Percentiles rank a stretch among this genome's conserved stretches.
Conservation (phyloP, 805 yeast genomes). For the Tetrapisispora pingtungensis region DNA sequence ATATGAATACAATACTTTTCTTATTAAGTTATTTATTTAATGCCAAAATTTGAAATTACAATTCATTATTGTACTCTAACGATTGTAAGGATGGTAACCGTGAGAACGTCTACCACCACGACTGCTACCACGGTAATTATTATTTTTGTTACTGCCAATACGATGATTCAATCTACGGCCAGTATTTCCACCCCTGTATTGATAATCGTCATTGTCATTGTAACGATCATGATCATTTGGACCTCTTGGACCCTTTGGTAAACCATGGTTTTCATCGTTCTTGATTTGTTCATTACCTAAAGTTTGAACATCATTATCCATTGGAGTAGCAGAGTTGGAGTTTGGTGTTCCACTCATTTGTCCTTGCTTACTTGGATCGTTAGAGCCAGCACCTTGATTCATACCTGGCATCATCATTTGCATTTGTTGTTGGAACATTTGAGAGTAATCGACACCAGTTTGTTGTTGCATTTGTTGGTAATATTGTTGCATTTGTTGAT, state of each 20-base stretch:
- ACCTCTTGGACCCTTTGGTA: conserved; percentile 46
- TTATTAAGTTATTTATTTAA: background rate
- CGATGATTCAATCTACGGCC: conserved; percentile 4
- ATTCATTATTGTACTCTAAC: conserved; percentile 7
- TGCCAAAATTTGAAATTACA: background rate
- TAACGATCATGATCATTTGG: conserved; percentile 8
- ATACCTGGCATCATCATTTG: conserved; percentile 25
- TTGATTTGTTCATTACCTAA: conserved; percentile 18
- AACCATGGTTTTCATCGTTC: conserved; percentile 2
- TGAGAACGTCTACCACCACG: conserved; percentile 17
- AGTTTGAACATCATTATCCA: conserved; percentile 21
- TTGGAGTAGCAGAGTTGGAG: conserved; percentile 17
- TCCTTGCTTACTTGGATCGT: background rate
- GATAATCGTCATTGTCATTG: conserved; percentile 14
- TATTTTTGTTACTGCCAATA: conserved; percentile 13
- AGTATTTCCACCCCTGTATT: conserved; percentile 8
- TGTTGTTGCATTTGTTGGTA: conserved; percentile 29
- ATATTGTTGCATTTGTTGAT: conserved; percentile 51
- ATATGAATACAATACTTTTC: background rate
- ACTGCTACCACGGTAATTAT: conserved; percentile 20
- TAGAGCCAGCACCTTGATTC: background rate
- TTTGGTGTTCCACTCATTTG: conserved; percentile 7
- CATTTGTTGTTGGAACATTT: conserved; percentile 28
- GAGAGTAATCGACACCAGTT: conserved; percentile 25
- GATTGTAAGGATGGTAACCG: conserved; percentile 26